Percentiles rank a stretch among this genome's conserved stretches.
Evolutionary conservation across 2,329 filamentous ascomycete species (phyloP).

Genomic region (Aspergillus latus): DNA sequence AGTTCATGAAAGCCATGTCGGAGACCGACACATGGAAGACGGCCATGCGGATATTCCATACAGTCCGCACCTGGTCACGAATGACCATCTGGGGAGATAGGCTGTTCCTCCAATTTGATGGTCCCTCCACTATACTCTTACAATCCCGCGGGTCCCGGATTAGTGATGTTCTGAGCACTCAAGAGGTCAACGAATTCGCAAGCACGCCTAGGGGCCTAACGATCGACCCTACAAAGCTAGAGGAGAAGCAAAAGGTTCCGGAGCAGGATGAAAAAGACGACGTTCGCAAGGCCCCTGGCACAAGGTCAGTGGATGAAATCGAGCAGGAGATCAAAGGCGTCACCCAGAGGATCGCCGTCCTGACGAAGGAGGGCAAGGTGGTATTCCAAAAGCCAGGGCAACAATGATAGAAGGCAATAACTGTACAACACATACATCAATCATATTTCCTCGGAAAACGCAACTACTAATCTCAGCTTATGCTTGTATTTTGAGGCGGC

Average conservation of each 20-base stretch:
- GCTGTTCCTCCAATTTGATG: slow-evolving; percentile 85
- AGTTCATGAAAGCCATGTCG: slow-evolving; percentile 72
- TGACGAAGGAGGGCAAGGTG: slow-evolving; percentile 65
- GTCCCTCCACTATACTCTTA: slow-evolving; percentile 80
- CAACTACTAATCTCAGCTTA: not conserved
- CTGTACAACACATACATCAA: slow-evolving; percentile 10
- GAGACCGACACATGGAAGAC: slow-evolving; percentile 71
- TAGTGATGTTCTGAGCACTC: slow-evolving; percentile 71
- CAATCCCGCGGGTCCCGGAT: slow-evolving; percentile 82
- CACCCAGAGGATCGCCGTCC: slow-evolving; percentile 51
- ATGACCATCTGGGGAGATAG: slow-evolving; percentile 91
- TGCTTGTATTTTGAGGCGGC: not conserved
- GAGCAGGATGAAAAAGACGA: slow-evolving; percentile 12
- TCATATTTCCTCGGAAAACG: slow-evolving; percentile 4
- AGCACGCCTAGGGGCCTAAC: slow-evolving; percentile 73
- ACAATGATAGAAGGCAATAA: not conserved
- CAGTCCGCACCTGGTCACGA: slow-evolving; percentile 71
- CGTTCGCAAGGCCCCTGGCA: slow-evolving; percentile 17
- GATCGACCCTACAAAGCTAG: slow-evolving; percentile 54
- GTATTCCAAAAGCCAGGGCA: slow-evolving; percentile 51
- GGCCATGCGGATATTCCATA: slow-evolving; percentile 64
- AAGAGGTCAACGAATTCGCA: slow-evolving; percentile 88
- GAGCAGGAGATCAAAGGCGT: slow-evolving; percentile 33
- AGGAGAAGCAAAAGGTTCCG: slow-evolving; percentile 14
- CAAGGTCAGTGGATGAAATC: slow-evolving; percentile 30